phyloP scores from a whole-genome alignment of 208 protist genomes.

The Trypanosoma platydactyli region DNA sequence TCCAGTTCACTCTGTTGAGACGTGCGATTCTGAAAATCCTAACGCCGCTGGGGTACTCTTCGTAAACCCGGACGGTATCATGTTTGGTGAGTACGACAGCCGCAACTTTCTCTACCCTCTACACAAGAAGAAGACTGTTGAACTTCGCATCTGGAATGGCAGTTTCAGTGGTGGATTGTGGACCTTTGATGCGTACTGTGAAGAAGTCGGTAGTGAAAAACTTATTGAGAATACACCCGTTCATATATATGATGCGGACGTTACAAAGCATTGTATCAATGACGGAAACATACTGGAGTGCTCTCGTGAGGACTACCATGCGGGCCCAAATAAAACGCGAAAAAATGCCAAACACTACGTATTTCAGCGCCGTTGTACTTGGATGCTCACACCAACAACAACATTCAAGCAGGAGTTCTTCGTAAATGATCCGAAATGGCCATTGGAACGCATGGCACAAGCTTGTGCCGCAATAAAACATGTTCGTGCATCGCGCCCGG shows the following conservation, averaged over 20 bases:
- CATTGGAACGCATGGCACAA: constrained; percentile 43
- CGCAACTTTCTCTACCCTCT: constrained; percentile 73
- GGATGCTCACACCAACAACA: constrained; percentile 68
- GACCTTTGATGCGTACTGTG: constrained; percentile 72
- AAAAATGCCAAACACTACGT: constrained; percentile 30
- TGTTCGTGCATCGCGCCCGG: constrained; percentile 7
- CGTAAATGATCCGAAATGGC: constrained; percentile 49
- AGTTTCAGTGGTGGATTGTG: constrained; percentile 42
- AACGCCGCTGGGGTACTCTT: constrained; percentile 68
- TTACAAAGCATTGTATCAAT: constrained; percentile 66
- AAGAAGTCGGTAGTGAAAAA: constrained; percentile 52
- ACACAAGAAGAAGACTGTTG: constrained; percentile 60
- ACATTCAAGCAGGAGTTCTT: constrained; percentile 63
- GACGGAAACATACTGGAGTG: constrained; percentile 89
- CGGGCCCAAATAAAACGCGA: constrained; percentile 19
- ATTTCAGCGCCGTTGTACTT: constrained; percentile 70
- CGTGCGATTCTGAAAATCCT: constrained; percentile 54
- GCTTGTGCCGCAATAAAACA: constrained; percentile 55
- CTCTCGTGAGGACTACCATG: constrained; percentile 31
- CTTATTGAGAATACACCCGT: constrained; percentile 45
- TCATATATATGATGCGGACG: constrained; percentile 55
- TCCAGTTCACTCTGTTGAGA: constrained; percentile 51
- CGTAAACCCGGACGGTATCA: constrained; percentile 77
- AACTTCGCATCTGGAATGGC: constrained; percentile 76
- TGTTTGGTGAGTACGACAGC: constrained; percentile 65